These are phyloP conservation scores for Pseudomassariella vexata DNA, from an alignment of 2,329 filamentous ascomycete species.

Conservation along the genomic window DNA sequence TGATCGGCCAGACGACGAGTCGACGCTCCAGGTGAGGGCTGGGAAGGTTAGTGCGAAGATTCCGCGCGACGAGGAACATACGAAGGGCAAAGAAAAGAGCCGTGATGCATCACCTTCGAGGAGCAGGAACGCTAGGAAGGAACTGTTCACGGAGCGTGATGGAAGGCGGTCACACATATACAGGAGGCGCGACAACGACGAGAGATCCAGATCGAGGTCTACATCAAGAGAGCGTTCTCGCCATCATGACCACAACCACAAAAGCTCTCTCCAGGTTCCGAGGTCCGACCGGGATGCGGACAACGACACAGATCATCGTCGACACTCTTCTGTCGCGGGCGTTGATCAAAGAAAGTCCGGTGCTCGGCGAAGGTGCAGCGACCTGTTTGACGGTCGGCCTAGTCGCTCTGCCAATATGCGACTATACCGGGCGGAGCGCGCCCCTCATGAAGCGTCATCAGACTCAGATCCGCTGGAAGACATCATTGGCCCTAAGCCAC, in stretches of 20 bases:
- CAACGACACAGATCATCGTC: conserved; percentile 8
- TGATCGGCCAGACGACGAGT: conserved; percentile 16
- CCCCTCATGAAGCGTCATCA: conserved; percentile 15
- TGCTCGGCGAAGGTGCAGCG: too few species aligned
- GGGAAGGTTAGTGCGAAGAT: too few species aligned
- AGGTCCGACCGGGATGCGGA: not conserved
- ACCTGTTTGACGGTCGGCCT: conserved; percentile 4
- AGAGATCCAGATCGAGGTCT: conserved; percentile 10
- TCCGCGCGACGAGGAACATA: not conserved
- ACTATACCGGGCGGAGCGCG: conserved; percentile 12
- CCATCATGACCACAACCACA: too few species aligned
- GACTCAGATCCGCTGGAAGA: conserved; percentile 70
- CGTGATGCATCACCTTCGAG: conserved; percentile 13
- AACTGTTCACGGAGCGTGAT: conserved; percentile 10
- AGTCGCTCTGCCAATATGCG: conserved; percentile 2
- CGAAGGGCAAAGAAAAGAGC: conserved; percentile 6
- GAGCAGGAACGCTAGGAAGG: conserved; percentile 18
- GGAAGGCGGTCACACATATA: not conserved
- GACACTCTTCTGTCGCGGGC: conserved; percentile 15
- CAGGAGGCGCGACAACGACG: conserved; percentile 1
- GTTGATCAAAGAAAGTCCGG: too few species aligned
- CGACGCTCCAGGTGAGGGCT: too few species aligned
- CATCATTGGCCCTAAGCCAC: conserved; percentile 71
- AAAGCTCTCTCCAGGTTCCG: conserved; percentile 3
- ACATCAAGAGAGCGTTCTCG: too few species aligned